These are phyloP conservation scores for Tetrastigma voinierianum DNA, from an alignment of 164 flowering plant genomes.

Conservation along the genomic window DNA sequence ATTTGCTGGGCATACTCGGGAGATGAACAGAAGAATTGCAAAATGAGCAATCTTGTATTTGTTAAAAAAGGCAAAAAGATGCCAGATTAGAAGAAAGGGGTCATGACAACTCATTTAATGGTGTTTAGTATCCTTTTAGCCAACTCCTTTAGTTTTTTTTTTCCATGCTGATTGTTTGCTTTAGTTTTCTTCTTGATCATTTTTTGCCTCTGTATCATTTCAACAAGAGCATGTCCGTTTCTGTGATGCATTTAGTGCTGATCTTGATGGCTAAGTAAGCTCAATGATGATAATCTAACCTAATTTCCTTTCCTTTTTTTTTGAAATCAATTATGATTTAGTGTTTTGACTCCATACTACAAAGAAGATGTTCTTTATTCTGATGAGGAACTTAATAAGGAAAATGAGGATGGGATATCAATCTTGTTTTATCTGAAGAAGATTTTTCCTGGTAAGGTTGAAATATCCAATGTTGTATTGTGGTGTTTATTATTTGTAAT, in stretches of 20 bases:
- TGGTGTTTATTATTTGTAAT: not conserved
- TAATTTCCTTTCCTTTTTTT: not conserved
- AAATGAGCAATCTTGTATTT: not conserved
- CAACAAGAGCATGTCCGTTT: not conserved
- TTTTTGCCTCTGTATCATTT: not conserved
- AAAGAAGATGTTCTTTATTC: conserved; percentile 92
- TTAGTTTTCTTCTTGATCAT: not conserved
- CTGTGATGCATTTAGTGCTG: not conserved
- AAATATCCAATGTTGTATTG: conserved; percentile 2
- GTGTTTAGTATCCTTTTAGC: too few species aligned
- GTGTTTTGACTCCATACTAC: conserved; percentile 97
- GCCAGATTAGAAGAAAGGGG: not conserved
- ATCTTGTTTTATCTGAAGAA: conserved; percentile 82
- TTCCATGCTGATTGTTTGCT: too few species aligned
- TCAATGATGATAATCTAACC: not conserved
- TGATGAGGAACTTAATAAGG: conserved; percentile 69
- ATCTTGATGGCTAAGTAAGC: not conserved
- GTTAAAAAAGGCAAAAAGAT: not conserved
- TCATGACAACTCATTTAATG: too few species aligned
- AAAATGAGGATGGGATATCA: conserved; percentile 97
- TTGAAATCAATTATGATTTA: conserved; percentile 12
- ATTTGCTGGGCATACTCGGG: too few species aligned
- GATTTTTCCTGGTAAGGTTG: conserved; percentile 80
- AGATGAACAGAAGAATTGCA: not conserved
- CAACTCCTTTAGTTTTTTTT: too few species aligned